Evolutionary conservation across 129 eudicot species (phyloP), one percentile per base, ranked within the genome.

Genomic region (Tagetes patula): DNA sequence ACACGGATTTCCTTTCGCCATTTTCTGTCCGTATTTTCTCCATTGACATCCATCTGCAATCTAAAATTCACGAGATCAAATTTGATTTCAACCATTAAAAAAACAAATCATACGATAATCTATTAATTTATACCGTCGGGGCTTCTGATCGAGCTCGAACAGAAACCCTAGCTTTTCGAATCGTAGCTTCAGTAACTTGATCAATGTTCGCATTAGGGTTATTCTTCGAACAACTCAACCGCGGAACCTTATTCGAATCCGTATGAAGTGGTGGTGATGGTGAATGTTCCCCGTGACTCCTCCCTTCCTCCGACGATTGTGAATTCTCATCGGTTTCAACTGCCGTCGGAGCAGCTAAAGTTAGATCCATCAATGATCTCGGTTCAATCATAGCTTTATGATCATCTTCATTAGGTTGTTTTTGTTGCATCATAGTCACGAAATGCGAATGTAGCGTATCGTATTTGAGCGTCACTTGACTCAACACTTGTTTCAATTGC

Each of bases 21-120:
- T 81, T 67, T 85, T 85, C 41, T 81, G 89, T 0, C 89, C 89
- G 48, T 85, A 85, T 60, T 85, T 85, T 37, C 89, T 31, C 89
- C 89, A 85, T 67, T 85, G 86, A 39, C 89, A 85, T 65, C 86
- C 89, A 52, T 85, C 89, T 7, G 79, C 70, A 40, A 85, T 85
- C 86, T 85, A 64, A 14, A 36, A 58, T 5, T 0, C 55, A 10
- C 55, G 34, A 60, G 4, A 11, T 60, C 2, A 60, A 5, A 33
- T 4, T 6, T 13, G 20, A 60, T 33, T 34, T 60, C 61, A 27
- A 20, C 11, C 61, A 54, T 13, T 8, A 33, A 58, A 32, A 32
- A 1, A 32, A 3, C 2, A 1, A 58, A 3, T 33, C 3, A 56
- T 10, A 30, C 10, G 37, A 27, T n/a, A 2, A n/a, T 31, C 0